Evolutionary conservation across 2,329 filamentous ascomycete genomes (phyloP), one percentile per base, ranked within the genome.

Genomic region (Lasiodiplodia citricola): DNA sequence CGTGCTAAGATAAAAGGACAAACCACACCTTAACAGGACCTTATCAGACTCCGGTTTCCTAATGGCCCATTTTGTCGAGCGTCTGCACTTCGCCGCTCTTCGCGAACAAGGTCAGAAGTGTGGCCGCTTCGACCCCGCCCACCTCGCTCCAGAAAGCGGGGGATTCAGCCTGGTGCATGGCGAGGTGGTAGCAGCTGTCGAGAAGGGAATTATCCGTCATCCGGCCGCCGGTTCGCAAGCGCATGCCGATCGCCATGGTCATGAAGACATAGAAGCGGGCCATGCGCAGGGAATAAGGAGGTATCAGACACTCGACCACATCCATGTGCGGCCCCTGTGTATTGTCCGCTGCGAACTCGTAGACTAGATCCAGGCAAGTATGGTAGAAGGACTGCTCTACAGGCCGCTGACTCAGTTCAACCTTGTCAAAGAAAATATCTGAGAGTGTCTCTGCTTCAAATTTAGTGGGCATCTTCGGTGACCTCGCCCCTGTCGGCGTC

Each of bases 391-490:
- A 2, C 1, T 18, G 60, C 5, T 37, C 60, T 3, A 64, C 28
- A 11, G 60, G 76, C 4, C 56, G 56, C 35, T 74, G 71, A 0
- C 75, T 63, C 0, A 73, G 66, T 25, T 77, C 74, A 6, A 79
- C 35, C 37, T 77, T 70, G 28, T 76, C 73, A 23, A 78, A 71
- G 54, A 79, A 79, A 51, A 78, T 77, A 10, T 75, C 69, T 0
- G 76, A 78, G 2, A 79, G 70, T 0, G 78, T 79, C 54, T 79
- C 78, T 7, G 78, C 78, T 67, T 79, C 78, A 58, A 79, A 79
- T 2, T 75, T 75, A 63, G 76, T 78, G 0, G 78, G 78, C 2
- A 71, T 74, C 3, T 70, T 71, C 1, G 76, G 74, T 1, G 74
- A 71, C 6, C 74, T 75, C 66, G 74, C 75, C 37, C 75, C 75